Conservation (phyloP, 2,329 filamentous ascomycete genomes). For the Alternaria sp. region DNA sequence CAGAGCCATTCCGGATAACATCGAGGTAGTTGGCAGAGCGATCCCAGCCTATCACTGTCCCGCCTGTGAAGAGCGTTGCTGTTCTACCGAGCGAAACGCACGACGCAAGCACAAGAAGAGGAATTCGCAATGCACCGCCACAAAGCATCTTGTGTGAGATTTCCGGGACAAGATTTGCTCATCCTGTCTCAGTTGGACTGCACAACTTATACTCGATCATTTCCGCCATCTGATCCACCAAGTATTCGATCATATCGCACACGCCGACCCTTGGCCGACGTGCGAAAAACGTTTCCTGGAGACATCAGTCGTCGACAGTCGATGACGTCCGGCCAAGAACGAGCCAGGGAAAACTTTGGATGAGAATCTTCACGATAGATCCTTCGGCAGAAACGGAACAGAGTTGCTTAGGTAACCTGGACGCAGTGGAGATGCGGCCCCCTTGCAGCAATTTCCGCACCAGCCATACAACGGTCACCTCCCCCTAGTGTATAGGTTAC, state of each 20-base stretch:
- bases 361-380: neutral
- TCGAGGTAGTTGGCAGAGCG: conserved; percentile 45
- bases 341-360: neutral
- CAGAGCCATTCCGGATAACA: conserved; percentile 53
- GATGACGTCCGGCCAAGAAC: conserved; percentile 15
- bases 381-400: neutral
- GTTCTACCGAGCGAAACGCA: conserved; percentile 1
- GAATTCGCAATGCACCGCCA: neutral
- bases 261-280: conserved; percentile 6
- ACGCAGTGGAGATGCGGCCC: neutral
- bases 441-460: conserved; percentile 6
- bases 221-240: neutral
- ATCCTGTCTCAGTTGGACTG: neutral
- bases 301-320: neutral
- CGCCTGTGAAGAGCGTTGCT: conserved; percentile 27
- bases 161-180: neutral
- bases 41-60: conserved; percentile 57
- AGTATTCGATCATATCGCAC: conserved; percentile 3
- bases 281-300: neutral
- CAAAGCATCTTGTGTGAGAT: conserved; percentile 6
- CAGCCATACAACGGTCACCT: neutral
- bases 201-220: conserved; percentile 8
- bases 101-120: conserved; percentile 10
- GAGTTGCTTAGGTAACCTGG: neutral
- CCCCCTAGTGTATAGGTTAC: neutral